phyloP scores from a whole-genome alignment of 2,329 filamentous ascomycete species.

The Penicillium hordei region DNA sequence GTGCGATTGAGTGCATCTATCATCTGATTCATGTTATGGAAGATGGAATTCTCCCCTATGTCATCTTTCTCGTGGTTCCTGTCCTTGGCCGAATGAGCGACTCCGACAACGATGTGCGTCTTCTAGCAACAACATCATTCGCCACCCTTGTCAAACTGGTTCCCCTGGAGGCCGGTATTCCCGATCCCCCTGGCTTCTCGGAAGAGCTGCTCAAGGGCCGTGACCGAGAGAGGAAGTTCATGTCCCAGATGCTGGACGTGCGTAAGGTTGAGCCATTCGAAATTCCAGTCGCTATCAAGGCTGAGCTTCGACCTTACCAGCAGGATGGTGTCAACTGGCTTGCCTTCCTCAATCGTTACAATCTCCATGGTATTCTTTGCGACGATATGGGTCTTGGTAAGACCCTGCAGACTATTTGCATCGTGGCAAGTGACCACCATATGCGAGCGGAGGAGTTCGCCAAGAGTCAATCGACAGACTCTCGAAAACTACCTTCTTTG shows the following conservation, averaged over 20 bases:
- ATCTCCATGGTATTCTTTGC: slow-evolving; percentile 95
- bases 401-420: slow-evolving; percentile 94
- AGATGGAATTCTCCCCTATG: slow-evolving; percentile 90
- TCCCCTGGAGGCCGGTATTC: slow-evolving; percentile 93
- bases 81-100: slow-evolving; percentile 98
- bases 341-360: slow-evolving; percentile 95
- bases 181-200: slow-evolving; percentile 90
- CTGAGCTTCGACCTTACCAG: slow-evolving; percentile 92
- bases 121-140: slow-evolving; percentile 95
- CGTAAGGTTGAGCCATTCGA: slow-evolving; percentile 94
- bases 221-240: slow-evolving; percentile 93
- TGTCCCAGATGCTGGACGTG: slow-evolving; percentile 90
- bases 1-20: slow-evolving; percentile 92
- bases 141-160: slow-evolving; percentile 96
- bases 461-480: slow-evolving; percentile 75
- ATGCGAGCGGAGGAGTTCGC: slow-evolving; percentile 86
- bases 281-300: slow-evolving; percentile 96
- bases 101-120: slow-evolving; percentile 89
- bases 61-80: slow-evolving; percentile 97
- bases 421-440: slow-evolving; percentile 96
- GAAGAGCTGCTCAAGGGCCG: slow-evolving; percentile 83
- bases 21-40: slow-evolving; percentile 99
- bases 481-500: slow-evolving; percentile 77
- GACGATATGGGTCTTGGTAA: slow-evolving; percentile 99
- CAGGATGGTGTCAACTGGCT: slow-evolving; percentile 99